Conservation (phyloP, 1,139 yeast genomes). For the Saccharomycopsis hybrid region DNA sequence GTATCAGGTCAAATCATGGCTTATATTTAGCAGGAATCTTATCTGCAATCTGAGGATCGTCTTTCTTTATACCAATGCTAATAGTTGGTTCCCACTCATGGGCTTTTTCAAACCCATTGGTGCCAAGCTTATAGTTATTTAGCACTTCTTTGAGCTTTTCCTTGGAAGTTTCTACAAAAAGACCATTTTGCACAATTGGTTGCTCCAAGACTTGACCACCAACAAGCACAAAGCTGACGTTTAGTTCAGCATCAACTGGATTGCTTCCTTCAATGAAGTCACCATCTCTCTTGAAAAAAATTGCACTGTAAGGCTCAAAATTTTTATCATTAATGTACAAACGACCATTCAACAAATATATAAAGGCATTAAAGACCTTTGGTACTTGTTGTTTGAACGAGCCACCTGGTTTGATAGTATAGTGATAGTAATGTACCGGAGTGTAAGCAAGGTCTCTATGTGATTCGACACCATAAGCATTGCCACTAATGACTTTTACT, state of each 20-base stretch:
- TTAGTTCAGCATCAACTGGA: conserved; percentile 31
- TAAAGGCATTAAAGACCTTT: conserved; percentile 59
- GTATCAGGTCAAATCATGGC: too few species aligned
- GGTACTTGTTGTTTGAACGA: conserved; percentile 57
- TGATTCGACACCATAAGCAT: conserved; percentile 68
- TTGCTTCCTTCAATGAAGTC: conserved; percentile 46
- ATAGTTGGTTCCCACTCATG: conserved; percentile 64
- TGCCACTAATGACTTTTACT: conserved; percentile 75
- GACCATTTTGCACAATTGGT: conserved; percentile 81
- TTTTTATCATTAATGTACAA: conserved; percentile 43
- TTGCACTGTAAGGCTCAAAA: conserved; percentile 39
- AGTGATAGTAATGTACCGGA: conserved; percentile 74
- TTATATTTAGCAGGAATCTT: too few species aligned
- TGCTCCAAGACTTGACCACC: conserved; percentile 79
- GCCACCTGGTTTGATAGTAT: conserved; percentile 62
- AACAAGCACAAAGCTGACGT: conserved; percentile 48
- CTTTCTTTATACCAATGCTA: conserved; percentile 45
- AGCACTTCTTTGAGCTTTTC: conserved; percentile 63
- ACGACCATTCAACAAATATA: conserved; percentile 65
- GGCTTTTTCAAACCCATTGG: conserved; percentile 71
- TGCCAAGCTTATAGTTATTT: conserved; percentile 58
- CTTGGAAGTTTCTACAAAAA: conserved; percentile 68
- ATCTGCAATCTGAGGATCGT: conserved; percentile 15
- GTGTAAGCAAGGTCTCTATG: conserved; percentile 75
- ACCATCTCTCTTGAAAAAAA: conserved; percentile 65